These are phyloP conservation scores for Nidularia sp. DNA, from an alignment of 768 basidiomycete species.

Conservation along the genomic window DNA sequence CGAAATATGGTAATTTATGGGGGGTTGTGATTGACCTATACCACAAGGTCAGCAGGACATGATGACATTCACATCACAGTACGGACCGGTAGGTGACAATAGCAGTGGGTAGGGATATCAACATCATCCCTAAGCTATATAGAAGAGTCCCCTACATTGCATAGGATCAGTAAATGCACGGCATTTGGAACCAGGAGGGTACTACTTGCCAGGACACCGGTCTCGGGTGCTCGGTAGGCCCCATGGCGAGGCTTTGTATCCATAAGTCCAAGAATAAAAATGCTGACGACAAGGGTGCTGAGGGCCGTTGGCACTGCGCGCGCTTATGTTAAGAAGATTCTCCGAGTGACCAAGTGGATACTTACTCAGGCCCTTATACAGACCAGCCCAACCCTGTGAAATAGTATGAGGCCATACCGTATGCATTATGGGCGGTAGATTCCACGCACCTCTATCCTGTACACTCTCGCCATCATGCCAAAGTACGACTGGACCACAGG, in stretches of 20 bases:
- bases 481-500: conserved; percentile 77
- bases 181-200: background rate
- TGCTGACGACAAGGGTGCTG: conserved; percentile 51
- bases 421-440: background rate
- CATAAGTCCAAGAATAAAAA: conserved; percentile 54
- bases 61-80: background rate
- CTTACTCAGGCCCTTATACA: conserved; percentile 77
- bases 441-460: conserved; percentile 62
- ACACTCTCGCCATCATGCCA: conserved; percentile 68
- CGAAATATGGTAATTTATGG: conserved; percentile 65
- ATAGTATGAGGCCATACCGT: conserved; percentile 1
- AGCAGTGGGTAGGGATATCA: conserved; percentile 63
- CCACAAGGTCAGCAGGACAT: no score
- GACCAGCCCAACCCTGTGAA: conserved; percentile 55
- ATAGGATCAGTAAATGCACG: background rate
- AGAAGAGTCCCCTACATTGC: conserved; percentile 46
- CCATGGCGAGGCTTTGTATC: conserved; percentile 61
- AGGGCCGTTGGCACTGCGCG: conserved; percentile 35
- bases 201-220: conserved; percentile 42
- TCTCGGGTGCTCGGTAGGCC: conserved; percentile 58
- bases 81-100: conserved; percentile 75
- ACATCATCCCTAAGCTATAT: conserved; percentile 62
- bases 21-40: conserved; percentile 80
- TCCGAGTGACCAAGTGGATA: conserved; percentile 1
- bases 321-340: background rate